Base-by-base conservation (phyloP, 805 yeast genomes). In the Metschnikowia cerradonensis region DNA sequence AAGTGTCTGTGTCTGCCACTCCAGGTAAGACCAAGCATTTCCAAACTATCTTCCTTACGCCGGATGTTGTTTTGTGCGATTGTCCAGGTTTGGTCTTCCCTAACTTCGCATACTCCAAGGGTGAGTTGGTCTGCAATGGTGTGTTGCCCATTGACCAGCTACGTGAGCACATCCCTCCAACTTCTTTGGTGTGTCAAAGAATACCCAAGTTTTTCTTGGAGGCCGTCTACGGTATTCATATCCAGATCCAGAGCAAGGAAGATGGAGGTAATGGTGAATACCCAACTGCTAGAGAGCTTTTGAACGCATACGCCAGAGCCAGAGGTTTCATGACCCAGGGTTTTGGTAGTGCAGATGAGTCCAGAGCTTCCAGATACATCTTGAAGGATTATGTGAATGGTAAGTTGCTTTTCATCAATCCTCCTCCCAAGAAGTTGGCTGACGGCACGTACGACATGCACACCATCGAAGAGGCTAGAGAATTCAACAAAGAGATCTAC, bases 11-110 rank as follows among this genome's bases (percentile, higher is more conserved):
- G 36, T 92, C 98, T 2, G 79, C 98, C 1, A 94, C 99, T 1
- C 99, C 99, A 13, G 99, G 99, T 74, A 94, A 94, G 67, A 94
- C 99, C 13, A 94, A 94, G 67, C 99, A 94, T 77, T 94, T 94
- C 78, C 99, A 94, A 75, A 94, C 99, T 1, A 91, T 94, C 54
- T 81, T 82, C 64, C 77, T 94, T 41, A 82, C 96, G 0, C 88
- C 86, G 47, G 78, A 86, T 35, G 94, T 94, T 2, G 78, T 90
- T 58, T 76, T 94, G 48, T 94, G 98, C 71, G 99, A 94, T 77
- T 94, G 99, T 76, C 99, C 99, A 2, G 99, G 99, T 79, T 77
- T 94, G 54, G 99, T 94, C 15, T 94, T 94, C 76, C 99, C 99
- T 22, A 94, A 92, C 63, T 94, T 94, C 66, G 98, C 98, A 6